Evolutionary conservation across 2,329 filamentous ascomycete genomes (phyloP).

Genomic region (Cadophora sp.): DNA sequence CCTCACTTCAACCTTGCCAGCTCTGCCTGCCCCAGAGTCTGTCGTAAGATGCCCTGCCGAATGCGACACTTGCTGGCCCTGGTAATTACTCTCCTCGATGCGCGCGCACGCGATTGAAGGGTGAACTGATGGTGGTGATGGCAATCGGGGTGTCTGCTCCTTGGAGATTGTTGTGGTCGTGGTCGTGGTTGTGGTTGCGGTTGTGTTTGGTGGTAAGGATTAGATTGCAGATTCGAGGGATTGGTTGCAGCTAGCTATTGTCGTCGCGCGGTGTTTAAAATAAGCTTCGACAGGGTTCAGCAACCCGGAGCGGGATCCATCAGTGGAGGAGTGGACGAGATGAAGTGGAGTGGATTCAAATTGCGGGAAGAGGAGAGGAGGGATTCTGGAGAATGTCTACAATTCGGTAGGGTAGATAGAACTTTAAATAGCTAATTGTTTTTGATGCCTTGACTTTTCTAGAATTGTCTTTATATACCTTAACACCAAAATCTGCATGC

Average conservation of each 20-base stretch:
- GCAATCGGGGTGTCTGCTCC: not conserved
- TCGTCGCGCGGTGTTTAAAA: constrained; percentile 8
- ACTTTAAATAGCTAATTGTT: no score
- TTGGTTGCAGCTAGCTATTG: constrained; percentile 1
- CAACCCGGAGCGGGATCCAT: not conserved
- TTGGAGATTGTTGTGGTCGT: not conserved
- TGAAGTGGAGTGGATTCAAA: not conserved
- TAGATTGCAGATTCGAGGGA: not conserved
- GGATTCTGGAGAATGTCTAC: no score
- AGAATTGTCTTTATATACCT: no score
- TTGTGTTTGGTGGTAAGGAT: not conserved
- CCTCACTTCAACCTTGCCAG: not conserved
- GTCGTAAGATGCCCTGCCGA: not conserved
- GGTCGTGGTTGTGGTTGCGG: not conserved
- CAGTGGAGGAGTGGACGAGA: not conserved
- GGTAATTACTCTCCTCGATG: not conserved
- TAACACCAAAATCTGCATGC: no score
- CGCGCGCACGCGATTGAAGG: not conserved
- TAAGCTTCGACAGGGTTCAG: constrained; percentile 19
- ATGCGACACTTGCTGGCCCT: not conserved
- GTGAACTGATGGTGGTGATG: not conserved
- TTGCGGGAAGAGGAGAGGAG: no score
- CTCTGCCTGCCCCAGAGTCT: not conserved
- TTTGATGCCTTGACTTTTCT: no score
- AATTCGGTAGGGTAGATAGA: no score